Base-by-base conservation (phyloP, 2,329 filamentous ascomycete species). In the Diaporthe velutina region DNA sequence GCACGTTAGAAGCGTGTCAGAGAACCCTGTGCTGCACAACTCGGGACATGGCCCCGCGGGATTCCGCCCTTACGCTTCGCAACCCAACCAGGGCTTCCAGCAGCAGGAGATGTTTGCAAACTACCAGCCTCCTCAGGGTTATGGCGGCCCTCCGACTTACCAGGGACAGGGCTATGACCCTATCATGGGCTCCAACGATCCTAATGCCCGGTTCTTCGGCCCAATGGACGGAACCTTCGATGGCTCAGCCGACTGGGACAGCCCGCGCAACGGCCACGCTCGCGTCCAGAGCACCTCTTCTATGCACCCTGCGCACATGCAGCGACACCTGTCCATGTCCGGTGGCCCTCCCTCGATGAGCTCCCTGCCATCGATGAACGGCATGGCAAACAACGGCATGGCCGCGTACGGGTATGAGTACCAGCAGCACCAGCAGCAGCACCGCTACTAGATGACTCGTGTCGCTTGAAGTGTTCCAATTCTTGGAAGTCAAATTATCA, bases 1-100 rank as follows among this genome's bases (percentile, higher is more conserved):
- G 40, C 75, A 76, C 61, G 73, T 73, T 73, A 76, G 75, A 66
- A 76, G 75, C 75, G 71, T 76, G 73, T 76, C 75, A 13, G 75
- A 76, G 68, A 74, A 71, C 45, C 68, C 75, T 70, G 70, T 60
- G 22, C 45, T 74, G 48, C 68, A 74, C 25, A 72, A n/a, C 42
- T 57, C 70, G n/a, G 73, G 70, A 17, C 57, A 74, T 30, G 42
- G 40, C n/a, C 50, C 60, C 42, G 17, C 58, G 22, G 74, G 73
- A 22, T 74, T 73, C 70, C 73, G 75, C 45, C 68, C 66, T 17
- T 64, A 70, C 40, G 54, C 38, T 15, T 54, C 73, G 42, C 60
- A 71, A n/a, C 30, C 48, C 45, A 72, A 71, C 54, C 70, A 55
- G 12, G 55, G 40, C 17, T 76, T 70, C 48, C 70, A 75, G 64